Conservation (phyloP, 2,329 filamentous ascomycete species). For the Escovopsis sp. region DNA sequence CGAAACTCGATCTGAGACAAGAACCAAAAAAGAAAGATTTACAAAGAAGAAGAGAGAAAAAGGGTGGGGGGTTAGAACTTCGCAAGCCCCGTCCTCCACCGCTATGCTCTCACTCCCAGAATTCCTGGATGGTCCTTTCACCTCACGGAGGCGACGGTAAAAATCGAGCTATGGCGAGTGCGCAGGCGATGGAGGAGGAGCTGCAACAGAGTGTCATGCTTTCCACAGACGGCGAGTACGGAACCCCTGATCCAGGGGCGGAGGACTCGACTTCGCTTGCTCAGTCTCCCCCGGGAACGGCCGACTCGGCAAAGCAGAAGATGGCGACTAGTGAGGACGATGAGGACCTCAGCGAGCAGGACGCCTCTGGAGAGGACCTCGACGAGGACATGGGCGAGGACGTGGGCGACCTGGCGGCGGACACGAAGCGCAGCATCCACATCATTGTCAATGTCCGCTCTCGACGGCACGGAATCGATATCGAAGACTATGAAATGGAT, state of each 20-base stretch:
- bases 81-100: constrained; percentile 9
- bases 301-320: neutral
- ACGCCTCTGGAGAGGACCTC: constrained; percentile 26
- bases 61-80: no score
- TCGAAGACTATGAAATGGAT: constrained; percentile 13
- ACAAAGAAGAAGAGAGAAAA: no score
- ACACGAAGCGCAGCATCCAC: no score
- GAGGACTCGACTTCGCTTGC: constrained; percentile 11
- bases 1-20: constrained; percentile 9
- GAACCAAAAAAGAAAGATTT: no score
- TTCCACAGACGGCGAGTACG: constrained; percentile 33
- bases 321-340: constrained; percentile 11
- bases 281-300: constrained; percentile 4
- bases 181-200: constrained; percentile 41
- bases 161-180: constrained; percentile 26
- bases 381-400: constrained; percentile 17
- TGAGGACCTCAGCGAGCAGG: constrained; percentile 22
- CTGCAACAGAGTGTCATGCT: constrained; percentile 39
- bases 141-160: constrained; percentile 12
- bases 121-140: constrained; percentile 6
- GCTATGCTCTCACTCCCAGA: constrained; percentile 16
- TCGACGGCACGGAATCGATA: no score
- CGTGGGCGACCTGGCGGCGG: neutral
- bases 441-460: no score
- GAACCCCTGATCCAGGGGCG: constrained; percentile 18